Base-by-base conservation (phyloP, 495 filamentous ascomycete species). In the Neurospora hispaniola region DNA sequence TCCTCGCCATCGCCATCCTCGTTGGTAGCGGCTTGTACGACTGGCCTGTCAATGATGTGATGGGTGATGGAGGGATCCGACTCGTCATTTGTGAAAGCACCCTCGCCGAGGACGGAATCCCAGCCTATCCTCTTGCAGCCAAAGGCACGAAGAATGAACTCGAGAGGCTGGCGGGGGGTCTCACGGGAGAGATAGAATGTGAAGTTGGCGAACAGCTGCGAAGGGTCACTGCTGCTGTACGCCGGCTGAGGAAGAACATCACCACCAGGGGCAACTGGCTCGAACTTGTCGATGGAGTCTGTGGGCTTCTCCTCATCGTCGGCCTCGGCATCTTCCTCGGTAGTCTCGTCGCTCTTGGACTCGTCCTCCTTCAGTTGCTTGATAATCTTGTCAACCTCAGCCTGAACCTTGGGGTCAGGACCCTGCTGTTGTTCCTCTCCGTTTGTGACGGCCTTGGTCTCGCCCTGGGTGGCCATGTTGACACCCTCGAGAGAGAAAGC, bases 51-150 rank as follows among this genome's bases (percentile, higher is more conserved):
- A 23, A 99, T 93, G 72, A 99, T 89, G 80, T 99, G 96, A 82
- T 99, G 96, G 11, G 96, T 99, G 76, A 98, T 98, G 38, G 90
- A 86, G 12, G 90, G 87, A 78, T 98, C 94, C 3, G 86, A 87
- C 84, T 98, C 94, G 78, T 97, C 88, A 69, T 92, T 89, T 18
- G 94, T 98, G 82, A 92, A 98, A 70, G 96, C 91, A 18, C 96
- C 96, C 75, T 94, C 94, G 72, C 96, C 96, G 40, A 97, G 86
- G 35, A 94, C 89, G 5, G 88, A 83, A 78, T 97, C 94, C 96
- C 96, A 99, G 69, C 94, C 95, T 77, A 99, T 91, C 66, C 96
- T 89, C 85, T 93, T 97, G 86, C 96, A 98, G 71, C 96, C 96
- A 75, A 98, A 98, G 16, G 96, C 89, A 74, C 94, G 92, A 68